Base-by-base conservation (phyloP, 2,329 filamentous ascomycete species). In the Scytalidium lignicola region DNA sequence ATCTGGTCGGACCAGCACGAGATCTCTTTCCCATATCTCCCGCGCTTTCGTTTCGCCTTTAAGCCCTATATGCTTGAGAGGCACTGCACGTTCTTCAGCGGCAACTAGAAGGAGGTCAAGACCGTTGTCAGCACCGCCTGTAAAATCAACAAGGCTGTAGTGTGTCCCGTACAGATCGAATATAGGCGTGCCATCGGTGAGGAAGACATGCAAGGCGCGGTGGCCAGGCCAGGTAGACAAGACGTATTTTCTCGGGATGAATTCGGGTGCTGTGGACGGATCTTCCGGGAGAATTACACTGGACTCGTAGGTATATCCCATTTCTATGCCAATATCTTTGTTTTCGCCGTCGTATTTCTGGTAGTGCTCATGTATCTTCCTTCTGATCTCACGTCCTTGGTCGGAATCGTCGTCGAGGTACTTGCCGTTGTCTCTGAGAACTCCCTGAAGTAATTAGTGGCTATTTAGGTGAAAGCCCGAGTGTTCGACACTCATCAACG, bases 261-360 rank as follows among this genome's bases (percentile, higher is more conserved):
- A 47, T 12, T 21, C 17, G 15, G 44, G 44, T 10, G 48, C 29
- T 39, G 40, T 17, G 8, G 10, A 7, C 6, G 8, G 4, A 37
- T 37, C 32, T 15, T 37, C 15, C n/a, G 18, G 28, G 6, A 41
- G 15, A 32, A 17, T 13, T 20, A 57, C 46, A 3, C 26, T 9
- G 9, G 51, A 56, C n/a, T 47, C 41, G 41, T 63, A 60, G 32
- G 5, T 5, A 43, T 64, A 62, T 2, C 54, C 62, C 55, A 65
- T 51, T 43, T 65, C 63, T 18, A 64, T 57, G 2, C 62, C 62
- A 15, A 54, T 50, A 19, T 61, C 57, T 26, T 54, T 57, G 43
- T 63, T 62, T 48, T 65, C 62, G 3, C 49, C 54, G 28, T 64
- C 55, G 20, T 63, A 51, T 12, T 44, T 32, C 3, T 29, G 15